A percentile compares a stretch with the other conserved stretches of the same genome.
Conservation (phyloP, 2,329 filamentous ascomycete genomes). For the Fusarium longipes region DNA sequence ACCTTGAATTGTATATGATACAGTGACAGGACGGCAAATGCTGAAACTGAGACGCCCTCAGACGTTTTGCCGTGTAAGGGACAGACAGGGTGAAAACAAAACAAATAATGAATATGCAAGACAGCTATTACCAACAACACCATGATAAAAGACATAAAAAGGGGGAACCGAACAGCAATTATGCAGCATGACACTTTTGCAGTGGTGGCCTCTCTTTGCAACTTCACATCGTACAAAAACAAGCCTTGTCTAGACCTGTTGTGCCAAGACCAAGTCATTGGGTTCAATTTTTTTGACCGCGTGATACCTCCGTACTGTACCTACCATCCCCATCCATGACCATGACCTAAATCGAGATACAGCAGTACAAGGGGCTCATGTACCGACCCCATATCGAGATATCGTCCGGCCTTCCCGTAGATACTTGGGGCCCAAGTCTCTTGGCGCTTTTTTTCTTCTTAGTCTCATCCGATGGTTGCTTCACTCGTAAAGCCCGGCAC, state of each 20-base stretch:
- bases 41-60: constrained; percentile 33
- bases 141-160: not conserved
- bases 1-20: constrained; percentile 4
- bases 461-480: not conserved
- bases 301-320: constrained; percentile 24
- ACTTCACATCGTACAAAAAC: not conserved
- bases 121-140: not conserved
- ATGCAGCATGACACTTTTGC: not conserved
- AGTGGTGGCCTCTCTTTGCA: not conserved
- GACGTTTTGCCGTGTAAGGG: constrained; percentile 13
- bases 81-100: constrained; percentile 15
- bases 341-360: not conserved
- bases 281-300: constrained; percentile 15
- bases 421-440: constrained; percentile 18
- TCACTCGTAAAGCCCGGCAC: constrained; percentile 17
- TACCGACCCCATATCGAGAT: constrained; percentile 5
- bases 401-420: constrained; percentile 1
- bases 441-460: constrained; percentile 12
- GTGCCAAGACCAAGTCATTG: constrained; percentile 27
- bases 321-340: not conserved
- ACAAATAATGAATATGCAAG: constrained; percentile 8
- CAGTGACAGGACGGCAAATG: not conserved
- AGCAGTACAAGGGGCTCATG: constrained; percentile 4
- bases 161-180: not conserved
- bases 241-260: constrained; percentile 10